Conservation (phyloP, 2,329 filamentous ascomycete species). For the Fusarium torulosum region DNA sequence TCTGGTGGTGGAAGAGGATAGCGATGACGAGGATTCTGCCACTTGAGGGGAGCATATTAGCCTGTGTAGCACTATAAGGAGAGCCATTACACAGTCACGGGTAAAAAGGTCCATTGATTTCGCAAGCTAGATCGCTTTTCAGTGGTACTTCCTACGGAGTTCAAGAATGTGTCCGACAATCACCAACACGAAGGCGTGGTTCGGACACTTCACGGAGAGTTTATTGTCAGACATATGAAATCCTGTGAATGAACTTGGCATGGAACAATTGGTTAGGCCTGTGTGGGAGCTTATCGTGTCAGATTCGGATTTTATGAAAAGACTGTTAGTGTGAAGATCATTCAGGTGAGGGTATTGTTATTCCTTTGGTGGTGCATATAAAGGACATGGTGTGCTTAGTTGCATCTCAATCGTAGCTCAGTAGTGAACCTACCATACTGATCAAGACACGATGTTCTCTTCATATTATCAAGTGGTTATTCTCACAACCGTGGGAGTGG, state of each 20-base stretch:
- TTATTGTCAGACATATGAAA: rapidly evolving
- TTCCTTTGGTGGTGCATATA: not conserved
- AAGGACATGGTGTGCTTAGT: not conserved
- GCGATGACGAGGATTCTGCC: conserved; percentile 13
- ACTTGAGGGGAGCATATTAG: not conserved
- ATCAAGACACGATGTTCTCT: not conserved
- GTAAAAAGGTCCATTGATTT: not conserved
- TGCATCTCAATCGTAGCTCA: not conserved
- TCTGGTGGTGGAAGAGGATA: conserved; percentile 22
- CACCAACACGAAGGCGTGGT: not conserved
- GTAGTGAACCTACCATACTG: no score
- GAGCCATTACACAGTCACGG: no score
- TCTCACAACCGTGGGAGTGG: not conserved
- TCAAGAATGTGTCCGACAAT: not conserved
- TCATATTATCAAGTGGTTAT: not conserved
- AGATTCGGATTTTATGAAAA: not conserved
- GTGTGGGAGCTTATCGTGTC: not conserved
- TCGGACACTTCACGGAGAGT: not conserved
- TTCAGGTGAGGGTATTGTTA: not conserved
- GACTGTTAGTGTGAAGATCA: not conserved
- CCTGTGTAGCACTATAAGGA: not conserved
- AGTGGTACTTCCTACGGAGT: not conserved
- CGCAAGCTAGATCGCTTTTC: not conserved
- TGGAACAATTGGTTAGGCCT: not conserved
- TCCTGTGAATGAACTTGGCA: rapidly evolving